Conservation (phyloP, 768 basidiomycete species). For the Tulasnella sp. region DNA sequence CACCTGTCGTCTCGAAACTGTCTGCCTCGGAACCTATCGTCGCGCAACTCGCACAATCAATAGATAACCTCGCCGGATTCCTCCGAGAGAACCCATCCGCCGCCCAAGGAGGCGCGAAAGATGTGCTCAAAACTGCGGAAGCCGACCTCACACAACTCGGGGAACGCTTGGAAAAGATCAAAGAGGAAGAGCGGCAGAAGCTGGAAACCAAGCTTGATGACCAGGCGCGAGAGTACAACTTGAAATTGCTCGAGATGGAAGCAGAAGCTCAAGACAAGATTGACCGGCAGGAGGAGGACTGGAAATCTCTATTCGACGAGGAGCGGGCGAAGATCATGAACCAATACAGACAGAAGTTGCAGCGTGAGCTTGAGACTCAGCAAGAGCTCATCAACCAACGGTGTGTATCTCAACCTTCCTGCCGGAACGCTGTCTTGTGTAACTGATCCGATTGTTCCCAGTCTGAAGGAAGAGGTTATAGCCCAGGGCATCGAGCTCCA, state of each 20-base stretch:
- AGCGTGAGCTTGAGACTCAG: conserved; percentile 73
- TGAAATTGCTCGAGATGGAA: conserved; percentile 68
- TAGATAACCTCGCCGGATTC: conserved; percentile 81
- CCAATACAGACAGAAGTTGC: conserved; percentile 75
- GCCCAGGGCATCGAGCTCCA: conserved; percentile 97
- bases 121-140: conserved; percentile 70
- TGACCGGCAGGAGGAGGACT: conserved; percentile 73
- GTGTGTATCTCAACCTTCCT: conserved; percentile 32
- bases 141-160: conserved; percentile 67
- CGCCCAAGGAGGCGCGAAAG: conserved; percentile 47
- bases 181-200: conserved; percentile 60
- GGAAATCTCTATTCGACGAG: conserved; percentile 65
- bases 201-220: conserved; percentile 62
- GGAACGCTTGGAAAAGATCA: conserved; percentile 61
- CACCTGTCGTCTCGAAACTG: conserved; percentile 64
- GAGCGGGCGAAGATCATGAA: conserved; percentile 61
- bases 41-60: conserved; percentile 78
- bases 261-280: conserved; percentile 79
- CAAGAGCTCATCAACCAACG: conserved; percentile 91
- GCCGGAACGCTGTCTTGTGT: background rate
- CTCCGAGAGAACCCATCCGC: conserved; percentile 61
- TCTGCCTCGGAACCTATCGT: conserved; percentile 80
- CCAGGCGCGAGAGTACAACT: conserved; percentile 67
- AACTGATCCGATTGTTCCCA: conserved; percentile 24
- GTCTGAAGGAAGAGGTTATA: conserved; percentile 86